These are phyloP conservation scores for Stephania yunnanensis DNA, from an alignment of 164 flowering plant genomes.

Conservation along the genomic window DNA sequence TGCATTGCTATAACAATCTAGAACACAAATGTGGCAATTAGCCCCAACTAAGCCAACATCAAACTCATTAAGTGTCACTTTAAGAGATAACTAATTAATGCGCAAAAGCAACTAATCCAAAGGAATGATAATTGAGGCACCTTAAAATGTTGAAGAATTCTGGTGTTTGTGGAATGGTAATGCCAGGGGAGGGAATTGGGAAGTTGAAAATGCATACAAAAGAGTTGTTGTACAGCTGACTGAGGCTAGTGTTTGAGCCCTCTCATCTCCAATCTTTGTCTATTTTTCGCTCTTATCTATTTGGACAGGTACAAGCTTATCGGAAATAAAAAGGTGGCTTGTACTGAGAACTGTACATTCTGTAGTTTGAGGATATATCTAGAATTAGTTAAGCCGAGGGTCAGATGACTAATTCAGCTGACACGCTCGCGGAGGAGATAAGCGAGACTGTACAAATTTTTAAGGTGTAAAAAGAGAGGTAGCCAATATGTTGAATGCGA, in stretches of 20 bases:
- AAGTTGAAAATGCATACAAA: conserved; percentile 35
- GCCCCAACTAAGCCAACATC: too few relatives aligned
- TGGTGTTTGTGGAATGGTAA: too few relatives aligned
- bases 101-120: too few relatives aligned
- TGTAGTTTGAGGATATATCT: conserved; percentile 61
- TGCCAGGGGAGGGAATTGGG: too few relatives aligned
- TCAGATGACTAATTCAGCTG: conserved; percentile 46
- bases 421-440: conserved; percentile 48
- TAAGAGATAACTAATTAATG: too few relatives aligned
- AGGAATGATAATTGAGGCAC: too few relatives aligned
- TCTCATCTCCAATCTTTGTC: conserved; percentile 23
- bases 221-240: conserved; percentile 85
- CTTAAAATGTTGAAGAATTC: too few relatives aligned
- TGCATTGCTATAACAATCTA: neutral
- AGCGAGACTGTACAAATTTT: conserved; percentile 39
- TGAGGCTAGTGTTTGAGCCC: conserved; percentile 43
- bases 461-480: conserved; percentile 52
- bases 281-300: conserved; percentile 32
- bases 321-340: conserved; percentile 41
- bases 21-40: too few relatives aligned
- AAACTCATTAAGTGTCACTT: too few relatives aligned
- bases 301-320: conserved; percentile 32
- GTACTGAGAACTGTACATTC: conserved; percentile 68
- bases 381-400: conserved; percentile 60
- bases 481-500: conserved; percentile 44